These are phyloP conservation scores for Globisporangium spinosum DNA, from an alignment of 352 stramenopile species.

Conservation along the genomic window DNA sequence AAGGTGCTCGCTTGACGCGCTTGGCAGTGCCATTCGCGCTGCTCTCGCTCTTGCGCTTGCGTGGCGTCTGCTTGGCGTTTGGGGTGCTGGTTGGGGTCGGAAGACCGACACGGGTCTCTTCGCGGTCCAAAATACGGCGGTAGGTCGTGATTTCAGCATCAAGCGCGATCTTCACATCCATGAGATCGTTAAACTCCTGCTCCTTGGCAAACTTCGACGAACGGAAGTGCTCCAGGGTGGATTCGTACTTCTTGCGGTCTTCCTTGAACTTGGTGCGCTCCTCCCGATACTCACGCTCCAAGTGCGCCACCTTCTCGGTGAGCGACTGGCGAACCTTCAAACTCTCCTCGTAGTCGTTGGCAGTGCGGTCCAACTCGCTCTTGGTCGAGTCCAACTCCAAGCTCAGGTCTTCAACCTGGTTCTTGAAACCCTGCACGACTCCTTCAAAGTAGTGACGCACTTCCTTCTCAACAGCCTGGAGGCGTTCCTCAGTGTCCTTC, in stretches of 20 bases:
- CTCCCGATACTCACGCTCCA: constrained; percentile 78
- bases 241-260: constrained; percentile 71
- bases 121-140: constrained; percentile 74
- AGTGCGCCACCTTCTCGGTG: constrained; percentile 75
- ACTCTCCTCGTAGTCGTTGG: constrained; percentile 79
- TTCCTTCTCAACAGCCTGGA: constrained; percentile 68
- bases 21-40: constrained; percentile 26
- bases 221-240: constrained; percentile 63
- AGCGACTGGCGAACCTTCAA: constrained; percentile 64
- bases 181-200: constrained; percentile 82
- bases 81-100: constrained; percentile 49
- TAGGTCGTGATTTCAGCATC: constrained; percentile 80
- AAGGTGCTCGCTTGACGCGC: constrained; percentile 37
- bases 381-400: constrained; percentile 66
- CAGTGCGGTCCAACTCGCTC: constrained; percentile 70
- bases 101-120: constrained; percentile 64
- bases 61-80: constrained; percentile 29
- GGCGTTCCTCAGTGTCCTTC: constrained; percentile 71
- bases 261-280: constrained; percentile 74
- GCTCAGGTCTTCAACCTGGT: constrained; percentile 59
- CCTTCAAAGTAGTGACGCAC: constrained; percentile 70
- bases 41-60: constrained; percentile 67
- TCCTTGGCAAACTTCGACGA: constrained; percentile 72
- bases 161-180: constrained; percentile 84
- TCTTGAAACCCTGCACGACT: constrained; percentile 46